phyloP scores from a whole-genome alignment of 2,329 filamentous ascomycete genomes.

The Pseudopyricularia cyperi region DNA sequence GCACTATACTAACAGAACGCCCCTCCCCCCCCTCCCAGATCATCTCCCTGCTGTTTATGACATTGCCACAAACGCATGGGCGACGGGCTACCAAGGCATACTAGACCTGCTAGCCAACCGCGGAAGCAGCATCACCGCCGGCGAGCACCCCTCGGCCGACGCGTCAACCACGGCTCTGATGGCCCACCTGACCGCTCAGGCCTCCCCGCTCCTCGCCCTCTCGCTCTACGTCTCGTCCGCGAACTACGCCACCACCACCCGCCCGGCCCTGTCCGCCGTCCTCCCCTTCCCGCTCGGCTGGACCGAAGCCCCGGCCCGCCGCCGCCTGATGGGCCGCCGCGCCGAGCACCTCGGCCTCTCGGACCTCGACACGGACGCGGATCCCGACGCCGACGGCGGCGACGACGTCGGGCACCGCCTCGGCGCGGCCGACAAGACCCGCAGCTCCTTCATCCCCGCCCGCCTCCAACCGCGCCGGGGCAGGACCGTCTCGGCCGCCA shows the following conservation, averaged over 20 bases:
- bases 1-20: no score
- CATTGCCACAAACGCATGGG: conserved; percentile 34
- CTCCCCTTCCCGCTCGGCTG: conserved; percentile 83
- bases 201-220: conserved; percentile 69
- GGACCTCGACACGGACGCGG: conserved; percentile 44
- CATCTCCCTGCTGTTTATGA: conserved; percentile 42
- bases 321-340: conserved; percentile 54
- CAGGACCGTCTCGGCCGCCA: conserved; percentile 43
- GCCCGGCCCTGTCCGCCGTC: conserved; percentile 67
- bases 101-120: conserved; percentile 36
- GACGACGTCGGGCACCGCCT: no score
- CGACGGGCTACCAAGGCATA: conserved; percentile 49
- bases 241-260: conserved; percentile 69
- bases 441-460: conserved; percentile 18
- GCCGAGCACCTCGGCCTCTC: conserved; percentile 60
- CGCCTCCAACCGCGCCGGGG: conserved; percentile 27
- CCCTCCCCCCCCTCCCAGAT: conserved; percentile 22
- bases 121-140: conserved; percentile 3
- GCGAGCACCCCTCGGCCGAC: background rate
- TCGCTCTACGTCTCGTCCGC: conserved; percentile 81
- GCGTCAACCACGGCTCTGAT: conserved; percentile 32
- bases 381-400: conserved; percentile 6
- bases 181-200: conserved; percentile 61
- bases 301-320: conserved; percentile 63
- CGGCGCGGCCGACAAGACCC: conserved; percentile 10